phyloP scores from a whole-genome alignment of 2,329 filamentous ascomycete species.

The Diaporthe humulicola region DNA sequence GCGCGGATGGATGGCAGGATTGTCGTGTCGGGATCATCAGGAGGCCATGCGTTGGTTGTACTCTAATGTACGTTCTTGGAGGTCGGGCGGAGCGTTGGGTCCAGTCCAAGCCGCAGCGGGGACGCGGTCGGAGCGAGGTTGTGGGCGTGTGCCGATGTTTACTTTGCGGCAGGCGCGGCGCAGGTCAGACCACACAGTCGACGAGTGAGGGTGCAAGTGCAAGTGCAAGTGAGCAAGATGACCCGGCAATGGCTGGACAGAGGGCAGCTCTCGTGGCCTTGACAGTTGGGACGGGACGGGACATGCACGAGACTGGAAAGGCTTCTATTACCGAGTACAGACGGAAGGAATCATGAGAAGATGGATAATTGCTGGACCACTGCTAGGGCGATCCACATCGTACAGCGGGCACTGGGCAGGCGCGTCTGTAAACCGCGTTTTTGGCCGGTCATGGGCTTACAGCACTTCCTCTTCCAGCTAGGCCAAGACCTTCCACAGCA shows the following conservation, averaged over 20 bases:
- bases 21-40: not conserved
- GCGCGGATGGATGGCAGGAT: not conserved
- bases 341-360: not conserved
- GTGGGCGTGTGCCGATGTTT: constrained; percentile 5
- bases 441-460: not conserved
- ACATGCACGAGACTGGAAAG: not conserved
- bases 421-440: constrained; percentile 27
- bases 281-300: not conserved
- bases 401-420: constrained; percentile 1
- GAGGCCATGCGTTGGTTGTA: constrained; percentile 25
- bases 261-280: not conserved
- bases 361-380: not conserved
- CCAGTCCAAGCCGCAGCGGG: not conserved
- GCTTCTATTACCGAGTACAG: not conserved
- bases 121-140: not conserved
- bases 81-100: not conserved
- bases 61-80: not conserved
- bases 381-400: constrained; percentile 4
- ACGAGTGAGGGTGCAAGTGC: not conserved
- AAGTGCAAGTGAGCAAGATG: constrained; percentile 6
- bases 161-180: constrained; percentile 15
- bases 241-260: not conserved
- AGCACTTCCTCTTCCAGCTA: not conserved
- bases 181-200: not conserved
- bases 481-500: constrained; percentile 8